These are phyloP conservation scores for Fusarium pininemorale DNA, from an alignment of 2,329 filamentous ascomycete genomes.

Conservation along the genomic window DNA sequence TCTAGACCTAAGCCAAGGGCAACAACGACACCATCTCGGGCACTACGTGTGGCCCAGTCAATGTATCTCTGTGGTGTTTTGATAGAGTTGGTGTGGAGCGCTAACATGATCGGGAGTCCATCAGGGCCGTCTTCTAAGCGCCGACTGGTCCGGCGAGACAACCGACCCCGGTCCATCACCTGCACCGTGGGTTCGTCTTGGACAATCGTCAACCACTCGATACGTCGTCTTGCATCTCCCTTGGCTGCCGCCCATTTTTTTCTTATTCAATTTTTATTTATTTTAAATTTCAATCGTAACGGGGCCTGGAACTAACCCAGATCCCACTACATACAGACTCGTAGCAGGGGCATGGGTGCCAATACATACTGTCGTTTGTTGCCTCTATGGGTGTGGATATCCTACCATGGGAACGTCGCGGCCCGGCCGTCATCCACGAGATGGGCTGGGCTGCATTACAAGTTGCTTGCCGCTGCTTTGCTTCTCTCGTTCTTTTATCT, in stretches of 20 bases:
- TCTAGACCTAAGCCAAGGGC: neutral
- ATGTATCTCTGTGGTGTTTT: conserved; percentile 26
- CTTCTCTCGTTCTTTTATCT: conserved; percentile 35
- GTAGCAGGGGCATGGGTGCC: conserved; percentile 11
- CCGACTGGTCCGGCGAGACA: conserved; percentile 46
- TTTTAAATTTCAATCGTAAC: conserved; percentile 5
- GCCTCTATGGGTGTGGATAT: conserved; percentile 20
- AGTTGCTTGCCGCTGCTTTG: conserved; percentile 24
- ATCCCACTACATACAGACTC: conserved; percentile 12
- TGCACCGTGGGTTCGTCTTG: conserved; percentile 40
- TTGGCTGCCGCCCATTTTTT: conserved; percentile 34
- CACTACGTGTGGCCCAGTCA: conserved; percentile 32
- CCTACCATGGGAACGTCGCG: conserved; percentile 13
- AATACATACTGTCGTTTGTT: conserved; percentile 13
- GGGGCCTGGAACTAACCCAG: conserved; percentile 20
- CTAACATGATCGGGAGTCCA: conserved; percentile 34
- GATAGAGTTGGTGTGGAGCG: conserved; percentile 38
- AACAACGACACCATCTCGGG: conserved; percentile 28
- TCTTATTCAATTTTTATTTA: conserved; percentile 8
- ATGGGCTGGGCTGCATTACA: conserved; percentile 20
- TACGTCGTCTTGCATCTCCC: conserved; percentile 24
- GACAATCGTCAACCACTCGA: conserved; percentile 40
- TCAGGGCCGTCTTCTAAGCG: conserved; percentile 44
- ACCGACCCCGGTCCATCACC: conserved; percentile 48
- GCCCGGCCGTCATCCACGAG: conserved; percentile 26